phyloP scores from a whole-genome alignment of 2,329 filamentous ascomycete genomes.

The Cordyceps fumosorosea region DNA sequence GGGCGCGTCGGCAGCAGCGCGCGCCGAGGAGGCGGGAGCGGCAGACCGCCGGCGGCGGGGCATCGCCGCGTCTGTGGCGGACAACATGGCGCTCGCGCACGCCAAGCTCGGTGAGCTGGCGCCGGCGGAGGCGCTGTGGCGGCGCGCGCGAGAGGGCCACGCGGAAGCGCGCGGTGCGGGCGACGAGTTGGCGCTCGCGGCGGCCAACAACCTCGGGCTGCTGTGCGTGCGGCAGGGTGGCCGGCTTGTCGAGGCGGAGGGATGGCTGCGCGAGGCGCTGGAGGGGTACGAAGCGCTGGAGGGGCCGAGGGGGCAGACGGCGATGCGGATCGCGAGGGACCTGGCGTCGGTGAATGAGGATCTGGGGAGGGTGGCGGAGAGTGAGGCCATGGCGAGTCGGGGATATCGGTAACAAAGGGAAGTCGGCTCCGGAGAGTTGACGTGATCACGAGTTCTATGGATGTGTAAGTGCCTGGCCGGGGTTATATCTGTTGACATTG shows the following conservation, averaged over 20 bases:
- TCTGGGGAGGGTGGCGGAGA: background rate
- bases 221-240: background rate
- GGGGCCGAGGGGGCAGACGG: background rate
- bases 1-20: background rate
- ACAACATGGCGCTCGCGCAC: slow-evolving; percentile 4
- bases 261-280: background rate
- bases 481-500: background rate
- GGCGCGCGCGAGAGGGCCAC: background rate
- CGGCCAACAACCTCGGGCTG: slow-evolving; percentile 3
- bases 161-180: background rate
- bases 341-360: background rate
- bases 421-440: background rate
- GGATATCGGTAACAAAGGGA: background rate
- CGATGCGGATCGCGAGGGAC: background rate
- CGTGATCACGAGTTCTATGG: background rate
- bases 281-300: background rate
- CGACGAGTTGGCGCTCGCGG: background rate
- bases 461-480: background rate
- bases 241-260: background rate
- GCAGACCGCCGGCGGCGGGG: background rate
- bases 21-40: background rate
- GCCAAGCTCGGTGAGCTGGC: background rate
- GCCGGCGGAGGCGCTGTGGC: background rate
- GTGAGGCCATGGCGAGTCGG: background rate
- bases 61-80: background rate